Conservation (phyloP, 2,329 filamentous ascomycete genomes). For the Chaetomiaceae sp. region DNA sequence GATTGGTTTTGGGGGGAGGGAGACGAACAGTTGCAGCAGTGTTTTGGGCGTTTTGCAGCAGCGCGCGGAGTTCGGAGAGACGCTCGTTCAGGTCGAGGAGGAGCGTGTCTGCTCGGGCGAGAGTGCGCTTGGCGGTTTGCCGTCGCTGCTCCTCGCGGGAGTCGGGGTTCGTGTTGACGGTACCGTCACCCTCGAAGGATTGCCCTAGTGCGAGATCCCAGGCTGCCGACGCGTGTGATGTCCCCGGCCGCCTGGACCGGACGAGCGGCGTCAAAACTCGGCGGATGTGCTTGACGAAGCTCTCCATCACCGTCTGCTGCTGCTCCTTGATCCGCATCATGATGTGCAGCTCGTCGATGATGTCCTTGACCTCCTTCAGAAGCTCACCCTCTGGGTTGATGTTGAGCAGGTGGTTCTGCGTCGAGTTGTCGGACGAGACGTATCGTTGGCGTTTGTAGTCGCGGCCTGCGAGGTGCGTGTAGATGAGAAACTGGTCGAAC, state of each 20-base stretch:
- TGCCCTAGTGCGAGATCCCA: slow-evolving; percentile 12
- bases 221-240: slow-evolving; percentile 21
- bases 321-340: slow-evolving; percentile 38
- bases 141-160: slow-evolving; percentile 26
- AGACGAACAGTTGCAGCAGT: slow-evolving; percentile 33
- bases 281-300: slow-evolving; percentile 27
- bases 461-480: slow-evolving; percentile 25
- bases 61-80: slow-evolving; percentile 32
- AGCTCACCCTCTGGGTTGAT: slow-evolving; percentile 30
- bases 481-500: slow-evolving; percentile 36
- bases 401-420: slow-evolving; percentile 23
- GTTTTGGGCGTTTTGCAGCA: slow-evolving; percentile 31
- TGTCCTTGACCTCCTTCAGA: slow-evolving; percentile 42
- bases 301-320: slow-evolving; percentile 32
- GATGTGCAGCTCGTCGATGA: slow-evolving; percentile 45
- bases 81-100: slow-evolving; percentile 27
- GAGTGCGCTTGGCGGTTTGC: slow-evolving; percentile 13
- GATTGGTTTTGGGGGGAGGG: not conserved
- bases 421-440: slow-evolving; percentile 19
- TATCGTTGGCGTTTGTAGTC: slow-evolving; percentile 21
- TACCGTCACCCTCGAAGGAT: not conserved
- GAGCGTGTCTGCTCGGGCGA: slow-evolving; percentile 25
- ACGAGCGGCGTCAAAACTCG: slow-evolving; percentile 15
- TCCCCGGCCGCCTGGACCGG: slow-evolving; percentile 25
- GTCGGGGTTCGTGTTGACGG: not conserved